These are phyloP conservation scores for Rauvolfia tetraphylla DNA, from an alignment of 257 asterid genomes.

Conservation along the genomic window DNA sequence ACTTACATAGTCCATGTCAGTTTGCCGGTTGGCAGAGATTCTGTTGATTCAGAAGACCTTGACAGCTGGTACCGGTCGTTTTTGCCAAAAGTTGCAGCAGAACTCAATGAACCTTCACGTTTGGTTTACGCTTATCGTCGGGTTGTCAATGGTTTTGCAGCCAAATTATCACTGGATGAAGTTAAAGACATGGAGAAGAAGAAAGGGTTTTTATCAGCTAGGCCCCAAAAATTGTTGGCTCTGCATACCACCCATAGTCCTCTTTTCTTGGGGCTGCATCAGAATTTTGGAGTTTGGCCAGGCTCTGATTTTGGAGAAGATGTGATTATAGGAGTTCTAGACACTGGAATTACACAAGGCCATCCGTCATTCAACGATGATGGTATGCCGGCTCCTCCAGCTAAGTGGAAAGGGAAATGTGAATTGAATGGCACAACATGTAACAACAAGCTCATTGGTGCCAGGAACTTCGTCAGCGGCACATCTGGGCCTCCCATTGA, in stretches of 20 bases:
- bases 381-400: slow-evolving; percentile 37
- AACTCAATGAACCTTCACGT: slow-evolving; percentile 9
- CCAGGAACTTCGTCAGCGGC: slow-evolving; percentile 30
- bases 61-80: slow-evolving; percentile 23
- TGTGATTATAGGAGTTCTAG: slow-evolving; percentile 36
- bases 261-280: slow-evolving; percentile 33
- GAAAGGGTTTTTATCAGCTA: slow-evolving; percentile 26
- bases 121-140: slow-evolving; percentile 27
- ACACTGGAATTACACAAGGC: slow-evolving; percentile 33
- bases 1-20: slow-evolving; percentile 20
- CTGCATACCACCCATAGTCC: slow-evolving; percentile 41
- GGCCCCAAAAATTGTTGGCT: slow-evolving; percentile 25
- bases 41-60: slow-evolving; percentile 1
- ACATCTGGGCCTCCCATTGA: slow-evolving; percentile 26
- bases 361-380: slow-evolving; percentile 39
- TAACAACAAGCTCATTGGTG: slow-evolving; percentile 49
- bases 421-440: slow-evolving; percentile 22
- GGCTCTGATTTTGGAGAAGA: slow-evolving; percentile 34
- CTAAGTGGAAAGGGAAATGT: slow-evolving; percentile 41
- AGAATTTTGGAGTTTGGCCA: slow-evolving; percentile 25
- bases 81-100: slow-evolving; percentile 9
- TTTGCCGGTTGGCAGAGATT: slow-evolving; percentile 2
- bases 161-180: slow-evolving; percentile 29
- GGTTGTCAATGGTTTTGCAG: slow-evolving; percentile 37
- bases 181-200: slow-evolving; percentile 23